A percentile compares a stretch with the other conserved stretches of the same genome.
These are phyloP conservation scores for Naegleria gruberi DNA, from an alignment of 208 protist species.

Conservation along the genomic window DNA sequence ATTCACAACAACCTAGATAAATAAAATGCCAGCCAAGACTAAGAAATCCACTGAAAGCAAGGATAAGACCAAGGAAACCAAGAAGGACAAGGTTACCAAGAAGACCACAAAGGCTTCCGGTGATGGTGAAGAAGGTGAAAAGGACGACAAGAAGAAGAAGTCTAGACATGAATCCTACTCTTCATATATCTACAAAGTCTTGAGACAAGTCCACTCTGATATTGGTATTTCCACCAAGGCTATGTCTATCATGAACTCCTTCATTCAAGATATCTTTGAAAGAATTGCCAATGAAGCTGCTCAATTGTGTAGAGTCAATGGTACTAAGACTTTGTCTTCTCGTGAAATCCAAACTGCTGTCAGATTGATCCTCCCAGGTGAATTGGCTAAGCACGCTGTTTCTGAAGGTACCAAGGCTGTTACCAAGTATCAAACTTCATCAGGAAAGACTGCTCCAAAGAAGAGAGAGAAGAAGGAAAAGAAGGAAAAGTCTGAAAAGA, in stretches of 20 bases:
- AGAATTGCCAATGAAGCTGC: slow-evolving; percentile 68
- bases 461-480: not conserved
- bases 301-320: slow-evolving; percentile 67
- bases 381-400: slow-evolving; percentile 84
- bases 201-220: slow-evolving; percentile 19
- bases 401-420: slow-evolving; percentile 84
- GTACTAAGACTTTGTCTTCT: slow-evolving; percentile 63
- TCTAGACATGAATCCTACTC: not conserved
- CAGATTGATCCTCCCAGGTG: slow-evolving; percentile 72
- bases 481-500: not conserved
- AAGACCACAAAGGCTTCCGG: not conserved
- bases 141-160: slow-evolving; percentile 12
- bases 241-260: slow-evolving; percentile 90
- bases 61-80: not conserved
- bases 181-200: slow-evolving; percentile 25
- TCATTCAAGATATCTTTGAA: slow-evolving; percentile 82
- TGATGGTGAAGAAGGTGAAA: not conserved
- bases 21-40: not conserved
- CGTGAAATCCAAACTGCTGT: slow-evolving; percentile 78
- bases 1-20: not conserved
- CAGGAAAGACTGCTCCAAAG: not conserved
- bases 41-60: not conserved
- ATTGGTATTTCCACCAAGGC: slow-evolving; percentile 66
- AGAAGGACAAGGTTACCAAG: not conserved
- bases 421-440: slow-evolving; percentile 41